Base-by-base conservation (phyloP, 495 filamentous ascomycete species). In the Aspergillus nanangensis region DNA sequence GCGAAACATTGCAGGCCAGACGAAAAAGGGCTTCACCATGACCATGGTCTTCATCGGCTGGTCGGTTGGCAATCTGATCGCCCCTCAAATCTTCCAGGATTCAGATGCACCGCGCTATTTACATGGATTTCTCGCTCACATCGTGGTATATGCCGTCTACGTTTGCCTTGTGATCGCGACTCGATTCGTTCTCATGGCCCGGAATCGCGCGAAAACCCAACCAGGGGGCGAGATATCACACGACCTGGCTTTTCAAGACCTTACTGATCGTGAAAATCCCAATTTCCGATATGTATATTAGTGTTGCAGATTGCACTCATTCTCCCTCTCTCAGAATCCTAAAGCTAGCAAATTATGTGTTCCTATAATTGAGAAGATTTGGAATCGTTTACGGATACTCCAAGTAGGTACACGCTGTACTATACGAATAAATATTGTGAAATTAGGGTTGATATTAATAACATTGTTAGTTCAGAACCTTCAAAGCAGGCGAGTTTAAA, bases 1-100 rank as follows among this genome's bases (percentile, higher is more conserved):
- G 0, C 72, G 69, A 19, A 83, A 84, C 38, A 66, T 82, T 2
- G 77, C 76, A 1, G 80, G 80, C 7, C 81, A 81, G 57, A 81
- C 81, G 2, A 84, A 84, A 61, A 83, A 83, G 43, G 55, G 61
- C 5, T 51, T 62, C 4, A 60, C 63, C 1, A 61, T 65, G 34
- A 61, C 58, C 13, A 41, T 58, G 14, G 35, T 52, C 15, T 64
- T 66, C 29, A 45, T 64, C 32, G 53, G 41, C 7, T 66, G 53
- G 51, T 48, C 54, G 37, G 61, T 54, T 11, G 63, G 63, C 2
- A 66, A 64, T 36, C 33, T 55, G 0, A 58, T 56, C 11, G 62
- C 55, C 0, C 80, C 80, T 9, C 51, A 65, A 20, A 62, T 58
- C 13, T 64, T 64, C 32, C 55, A 44, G 23, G 21, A 45, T 3